phyloP scores from a whole-genome alignment of 345 rosid species.

The Camelina sativa region DNA sequence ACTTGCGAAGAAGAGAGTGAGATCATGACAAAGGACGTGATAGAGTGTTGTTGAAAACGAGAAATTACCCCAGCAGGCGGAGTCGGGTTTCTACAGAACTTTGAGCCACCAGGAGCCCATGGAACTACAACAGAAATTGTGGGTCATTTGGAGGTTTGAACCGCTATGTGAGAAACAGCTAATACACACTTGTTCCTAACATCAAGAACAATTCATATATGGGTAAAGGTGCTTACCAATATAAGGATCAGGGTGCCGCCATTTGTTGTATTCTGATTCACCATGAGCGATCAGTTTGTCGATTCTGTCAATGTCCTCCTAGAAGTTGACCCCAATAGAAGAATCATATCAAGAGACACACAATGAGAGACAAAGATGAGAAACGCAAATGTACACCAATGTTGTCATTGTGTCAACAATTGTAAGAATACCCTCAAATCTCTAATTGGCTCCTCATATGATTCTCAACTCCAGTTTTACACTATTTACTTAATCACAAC shows the following conservation, averaged over 20 bases:
- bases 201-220: neutral
- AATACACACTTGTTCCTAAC: neutral
- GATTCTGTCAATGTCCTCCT: slow-evolving; percentile 83
- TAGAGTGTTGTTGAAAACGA: neutral
- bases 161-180: neutral
- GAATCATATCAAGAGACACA: neutral
- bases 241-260: slow-evolving; percentile 98
- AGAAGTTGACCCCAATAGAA: slow-evolving; percentile 27
- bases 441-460: neutral
- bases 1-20: slow-evolving; percentile 13
- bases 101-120: slow-evolving; percentile 98
- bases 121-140: slow-evolving; percentile 69
- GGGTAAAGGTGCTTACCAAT: slow-evolving; percentile 56
- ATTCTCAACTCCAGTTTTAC: neutral
- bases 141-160: slow-evolving; percentile 8
- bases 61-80: slow-evolving; percentile 90
- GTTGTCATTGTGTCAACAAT: neutral
- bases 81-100: slow-evolving; percentile 91
- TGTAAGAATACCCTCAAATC: neutral
- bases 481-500: neutral
- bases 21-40: slow-evolving; percentile 2
- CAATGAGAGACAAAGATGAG: neutral
- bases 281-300: slow-evolving; percentile 80
- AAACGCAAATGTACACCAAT: slow-evolving; percentile 2
- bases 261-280: slow-evolving; percentile 77